These are phyloP conservation scores for Mycena venus DNA, from an alignment of 768 basidiomycete genomes.

Conservation along the genomic window DNA sequence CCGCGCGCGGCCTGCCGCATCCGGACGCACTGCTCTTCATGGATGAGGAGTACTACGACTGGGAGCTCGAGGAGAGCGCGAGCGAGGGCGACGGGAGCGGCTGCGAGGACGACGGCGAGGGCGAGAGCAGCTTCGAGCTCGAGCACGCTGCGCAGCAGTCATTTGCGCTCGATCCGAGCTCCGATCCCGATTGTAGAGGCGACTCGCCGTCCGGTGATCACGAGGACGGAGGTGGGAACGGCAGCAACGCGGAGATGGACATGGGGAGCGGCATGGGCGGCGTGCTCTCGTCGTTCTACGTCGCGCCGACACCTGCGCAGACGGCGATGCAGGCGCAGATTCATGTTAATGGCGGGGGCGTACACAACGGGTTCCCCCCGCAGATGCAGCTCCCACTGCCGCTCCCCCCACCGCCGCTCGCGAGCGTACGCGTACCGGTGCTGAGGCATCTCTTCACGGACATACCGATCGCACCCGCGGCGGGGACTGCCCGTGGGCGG, in stretches of 20 bases:
- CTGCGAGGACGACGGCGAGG: background rate
- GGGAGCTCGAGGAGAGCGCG: slow-evolving; percentile 35
- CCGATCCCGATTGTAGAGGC: no score
- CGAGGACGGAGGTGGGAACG: background rate
- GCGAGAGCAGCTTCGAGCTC: slow-evolving; percentile 20
- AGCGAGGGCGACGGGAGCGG: slow-evolving; percentile 21
- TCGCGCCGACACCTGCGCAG: background rate
- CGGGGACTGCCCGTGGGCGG: slow-evolving; percentile 11
- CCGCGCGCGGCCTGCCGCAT: slow-evolving; percentile 23
- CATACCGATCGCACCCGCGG: slow-evolving; percentile 25
- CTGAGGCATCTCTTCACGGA: slow-evolving; percentile 27
- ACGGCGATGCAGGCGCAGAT: background rate
- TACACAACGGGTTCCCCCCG: background rate
- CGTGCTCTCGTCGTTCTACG: slow-evolving; percentile 28
- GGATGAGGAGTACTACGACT: slow-evolving; percentile 38
- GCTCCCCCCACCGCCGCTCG: slow-evolving; percentile 27
- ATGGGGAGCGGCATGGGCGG: slow-evolving; percentile 26
- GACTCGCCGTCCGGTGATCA: background rate
- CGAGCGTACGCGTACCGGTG: slow-evolving; percentile 25
- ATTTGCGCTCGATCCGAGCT: background rate
- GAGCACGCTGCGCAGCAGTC: slow-evolving; percentile 9
- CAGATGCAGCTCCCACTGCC: slow-evolving; percentile 10
- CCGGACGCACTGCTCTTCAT: slow-evolving; percentile 33
- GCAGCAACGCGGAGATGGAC: slow-evolving; percentile 2
- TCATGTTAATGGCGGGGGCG: background rate